phyloP scores from a whole-genome alignment of 108 stramenopile species.

The Cyclostephanos invisitatus region DNA sequence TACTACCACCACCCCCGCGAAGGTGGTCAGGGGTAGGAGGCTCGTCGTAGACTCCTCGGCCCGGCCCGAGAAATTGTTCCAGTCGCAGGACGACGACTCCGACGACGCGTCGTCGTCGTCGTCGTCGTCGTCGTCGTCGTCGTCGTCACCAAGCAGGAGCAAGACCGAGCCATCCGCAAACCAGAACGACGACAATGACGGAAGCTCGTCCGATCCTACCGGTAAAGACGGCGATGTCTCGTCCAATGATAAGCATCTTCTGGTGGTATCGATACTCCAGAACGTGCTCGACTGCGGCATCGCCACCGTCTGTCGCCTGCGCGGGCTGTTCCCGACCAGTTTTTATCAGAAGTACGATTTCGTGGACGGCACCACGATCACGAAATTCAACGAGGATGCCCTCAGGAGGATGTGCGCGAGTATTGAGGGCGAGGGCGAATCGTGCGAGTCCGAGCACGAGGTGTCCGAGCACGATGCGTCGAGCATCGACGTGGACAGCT shows the following conservation, averaged over 20 bases:
- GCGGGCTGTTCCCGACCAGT: constrained; percentile 23
- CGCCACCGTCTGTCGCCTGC: constrained; percentile 41
- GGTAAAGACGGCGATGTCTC: background rate
- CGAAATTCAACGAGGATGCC: constrained; percentile 13
- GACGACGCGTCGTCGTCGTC: background rate
- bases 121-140: too few species aligned
- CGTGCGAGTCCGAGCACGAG: background rate
- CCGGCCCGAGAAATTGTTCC: background rate
- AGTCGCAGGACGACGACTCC: background rate
- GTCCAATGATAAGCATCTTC: constrained; percentile 2
- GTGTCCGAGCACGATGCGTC: background rate
- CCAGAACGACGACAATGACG: constrained; percentile 8
- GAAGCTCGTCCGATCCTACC: too few species aligned
- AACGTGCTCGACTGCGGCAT: constrained; percentile 35
- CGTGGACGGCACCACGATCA: constrained; percentile 25
- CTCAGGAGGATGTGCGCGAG: constrained; percentile 9
- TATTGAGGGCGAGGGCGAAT: constrained; percentile 1
- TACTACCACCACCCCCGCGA: too few species aligned
- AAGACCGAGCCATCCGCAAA: too few species aligned
- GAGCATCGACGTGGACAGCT: background rate
- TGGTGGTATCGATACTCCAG: constrained; percentile 11
- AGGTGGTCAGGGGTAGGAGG: background rate
- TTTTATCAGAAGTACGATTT: constrained; percentile 19
- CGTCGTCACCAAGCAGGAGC: too few species aligned
- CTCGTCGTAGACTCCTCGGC: background rate